Evolutionary conservation across 78 protist species (phyloP).

Genomic region (Chrysochromulina parva): DNA sequence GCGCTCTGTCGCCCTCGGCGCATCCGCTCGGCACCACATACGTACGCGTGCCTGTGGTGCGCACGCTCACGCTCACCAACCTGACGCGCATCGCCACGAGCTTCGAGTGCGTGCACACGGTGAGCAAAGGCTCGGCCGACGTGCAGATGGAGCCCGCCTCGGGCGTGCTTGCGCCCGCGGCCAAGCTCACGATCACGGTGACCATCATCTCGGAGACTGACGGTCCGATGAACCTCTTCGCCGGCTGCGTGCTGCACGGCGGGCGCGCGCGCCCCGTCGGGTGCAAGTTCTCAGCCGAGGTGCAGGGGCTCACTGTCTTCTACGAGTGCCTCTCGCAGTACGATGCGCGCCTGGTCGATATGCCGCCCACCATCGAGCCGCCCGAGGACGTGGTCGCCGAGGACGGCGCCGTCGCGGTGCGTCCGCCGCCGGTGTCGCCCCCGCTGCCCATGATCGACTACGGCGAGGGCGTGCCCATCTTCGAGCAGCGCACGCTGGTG

Average conservation of each 20-base stretch:
- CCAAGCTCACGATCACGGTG: no score
- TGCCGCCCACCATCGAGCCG: not conserved
- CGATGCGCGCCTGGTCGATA: not conserved
- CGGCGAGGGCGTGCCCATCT: not conserved
- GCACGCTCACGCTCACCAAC: no score
- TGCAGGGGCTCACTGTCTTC: not conserved
- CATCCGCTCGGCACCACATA: no score
- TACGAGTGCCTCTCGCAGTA: not conserved
- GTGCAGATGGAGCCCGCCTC: no score
- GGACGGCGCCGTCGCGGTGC: not conserved
- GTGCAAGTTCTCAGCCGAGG: not conserved
- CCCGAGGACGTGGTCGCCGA: not conserved
- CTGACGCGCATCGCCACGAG: no score
- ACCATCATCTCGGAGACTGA: no score
- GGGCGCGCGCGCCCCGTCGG: not conserved
- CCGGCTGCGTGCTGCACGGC: not conserved
- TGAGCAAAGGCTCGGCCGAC: no score
- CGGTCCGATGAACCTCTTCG: not conserved
- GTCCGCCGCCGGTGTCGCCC: not conserved
- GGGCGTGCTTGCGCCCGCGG: no score
- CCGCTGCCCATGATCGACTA: not conserved
- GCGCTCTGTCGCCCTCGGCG: no score
- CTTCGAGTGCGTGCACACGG: no score
- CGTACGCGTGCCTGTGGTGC: no score
- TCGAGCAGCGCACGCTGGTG: not conserved